Percentiles rank a stretch among this genome's conserved stretches.
Evolutionary conservation across 495 filamentous ascomycete species (phyloP).

Genomic region (Trichoderma asperelloides): DNA sequence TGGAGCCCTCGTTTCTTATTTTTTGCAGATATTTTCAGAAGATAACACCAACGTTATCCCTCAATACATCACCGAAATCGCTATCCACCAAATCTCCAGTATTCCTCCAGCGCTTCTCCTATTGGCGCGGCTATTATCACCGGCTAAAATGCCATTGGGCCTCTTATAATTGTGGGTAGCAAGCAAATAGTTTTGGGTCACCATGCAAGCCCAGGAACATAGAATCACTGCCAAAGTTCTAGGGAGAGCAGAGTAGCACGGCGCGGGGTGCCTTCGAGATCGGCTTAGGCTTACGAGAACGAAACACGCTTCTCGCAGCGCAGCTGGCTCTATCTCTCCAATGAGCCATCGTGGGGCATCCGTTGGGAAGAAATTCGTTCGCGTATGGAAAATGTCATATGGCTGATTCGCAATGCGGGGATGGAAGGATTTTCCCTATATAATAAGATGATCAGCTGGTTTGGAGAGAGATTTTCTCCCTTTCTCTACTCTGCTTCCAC

Average conservation of each 20-base stretch:
- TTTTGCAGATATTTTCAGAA: not conserved
- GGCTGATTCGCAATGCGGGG: conserved; percentile 4
- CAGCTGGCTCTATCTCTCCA: not conserved
- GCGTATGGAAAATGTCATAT: conserved; percentile 1
- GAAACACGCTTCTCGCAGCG: not conserved
- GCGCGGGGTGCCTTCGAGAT: not conserved
- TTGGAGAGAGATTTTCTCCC: not conserved
- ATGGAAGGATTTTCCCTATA: not conserved
- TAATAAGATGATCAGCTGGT: not conserved
- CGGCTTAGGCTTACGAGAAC: not conserved
- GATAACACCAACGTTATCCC: not conserved
- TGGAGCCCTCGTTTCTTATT: not conserved
- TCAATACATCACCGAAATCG: not conserved
- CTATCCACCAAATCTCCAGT: not conserved
- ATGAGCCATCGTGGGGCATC: conserved; percentile 4
- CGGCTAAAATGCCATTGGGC: conserved; percentile 5
- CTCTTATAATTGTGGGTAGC: conserved; percentile 4
- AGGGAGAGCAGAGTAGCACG: not conserved
- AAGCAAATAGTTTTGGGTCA: not conserved
- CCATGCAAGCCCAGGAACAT: not conserved
- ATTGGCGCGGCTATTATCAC: conserved; percentile 6
- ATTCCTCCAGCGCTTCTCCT: not conserved
- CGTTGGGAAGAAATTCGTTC: conserved; percentile 1
- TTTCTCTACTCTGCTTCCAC: not conserved
- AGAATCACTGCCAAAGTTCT: not conserved